phyloP scores from a whole-genome alignment of 2,329 filamentous ascomycete species.

The Macrophomina tecta region DNA sequence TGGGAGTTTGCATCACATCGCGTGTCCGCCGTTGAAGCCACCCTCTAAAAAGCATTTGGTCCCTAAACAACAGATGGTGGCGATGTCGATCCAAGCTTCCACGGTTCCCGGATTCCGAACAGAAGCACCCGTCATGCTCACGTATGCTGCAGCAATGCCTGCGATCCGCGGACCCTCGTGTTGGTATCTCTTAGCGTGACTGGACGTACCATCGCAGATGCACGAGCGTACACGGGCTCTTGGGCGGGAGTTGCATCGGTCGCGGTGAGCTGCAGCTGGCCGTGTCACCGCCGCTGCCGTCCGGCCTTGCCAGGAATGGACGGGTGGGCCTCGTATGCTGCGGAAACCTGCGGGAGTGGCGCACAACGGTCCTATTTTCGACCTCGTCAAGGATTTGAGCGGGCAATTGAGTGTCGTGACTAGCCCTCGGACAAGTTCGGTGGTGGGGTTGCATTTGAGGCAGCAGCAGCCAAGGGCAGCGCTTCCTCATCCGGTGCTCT shows the following conservation, averaged over 20 bases:
- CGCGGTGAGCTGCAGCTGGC: not conserved
- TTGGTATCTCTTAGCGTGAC: conserved; percentile 1
- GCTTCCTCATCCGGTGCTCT: not conserved
- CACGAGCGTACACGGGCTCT: conserved; percentile 11
- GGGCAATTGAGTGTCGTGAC: not conserved
- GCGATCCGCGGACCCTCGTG: not conserved
- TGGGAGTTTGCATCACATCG: too few species aligned
- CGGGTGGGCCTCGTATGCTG: not conserved
- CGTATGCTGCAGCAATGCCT: not conserved
- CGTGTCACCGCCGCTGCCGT: not conserved
- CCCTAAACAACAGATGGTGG: not conserved
- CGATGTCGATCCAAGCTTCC: not conserved
- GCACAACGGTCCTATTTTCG: not conserved
- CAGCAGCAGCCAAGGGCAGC: not conserved
- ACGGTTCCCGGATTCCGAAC: not conserved
- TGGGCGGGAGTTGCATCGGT: conserved; percentile 5
- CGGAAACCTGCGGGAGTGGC: conserved; percentile 4
- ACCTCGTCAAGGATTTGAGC: not conserved
- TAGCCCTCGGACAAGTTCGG: not conserved
- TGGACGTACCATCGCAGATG: not conserved
- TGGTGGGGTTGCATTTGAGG: not conserved
- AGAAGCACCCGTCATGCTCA: not conserved
- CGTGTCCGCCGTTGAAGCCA: not conserved
- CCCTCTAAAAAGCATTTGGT: not conserved
- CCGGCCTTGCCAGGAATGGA: not conserved